phyloP scores from a whole-genome alignment of 2,329 filamentous ascomycete genomes.

The Aspergillus sp. region DNA sequence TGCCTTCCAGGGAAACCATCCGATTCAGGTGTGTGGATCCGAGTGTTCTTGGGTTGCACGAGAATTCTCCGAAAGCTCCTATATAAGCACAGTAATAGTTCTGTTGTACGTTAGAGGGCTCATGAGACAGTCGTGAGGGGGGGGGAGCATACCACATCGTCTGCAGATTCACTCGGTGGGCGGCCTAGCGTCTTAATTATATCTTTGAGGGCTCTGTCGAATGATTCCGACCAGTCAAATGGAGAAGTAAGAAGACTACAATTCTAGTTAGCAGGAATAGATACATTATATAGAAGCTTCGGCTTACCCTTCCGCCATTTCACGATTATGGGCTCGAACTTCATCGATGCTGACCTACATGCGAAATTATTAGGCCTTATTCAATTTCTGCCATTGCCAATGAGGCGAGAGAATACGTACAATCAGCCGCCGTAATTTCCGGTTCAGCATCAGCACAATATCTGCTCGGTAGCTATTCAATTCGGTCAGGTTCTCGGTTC shows the following conservation, averaged over 20 bases:
- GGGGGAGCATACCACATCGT: conserved; percentile 62
- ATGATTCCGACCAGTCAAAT: conserved; percentile 84
- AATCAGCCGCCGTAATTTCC: conserved; percentile 58
- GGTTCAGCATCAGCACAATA: conserved; percentile 74
- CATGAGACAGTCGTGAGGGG: not conserved
- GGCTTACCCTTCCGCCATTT: conserved; percentile 68
- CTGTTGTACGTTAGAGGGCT: conserved; percentile 22
- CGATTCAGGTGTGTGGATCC: conserved; percentile 87
- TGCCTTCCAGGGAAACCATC: conserved; percentile 96
- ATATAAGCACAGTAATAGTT: conserved; percentile 94
- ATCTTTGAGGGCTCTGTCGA: conserved; percentile 86
- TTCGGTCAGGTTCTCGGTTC: conserved; percentile 16
- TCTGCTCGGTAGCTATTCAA: conserved; percentile 78
- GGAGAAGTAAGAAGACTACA: conserved; percentile 70
- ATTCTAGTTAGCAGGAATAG: conserved; percentile 16
- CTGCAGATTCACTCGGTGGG: conserved; percentile 70
- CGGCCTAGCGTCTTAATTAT: conserved; percentile 79
- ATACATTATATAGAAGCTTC: not conserved
- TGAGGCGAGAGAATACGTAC: conserved; percentile 36
- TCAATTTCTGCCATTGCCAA: not conserved
- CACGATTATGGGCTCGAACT: conserved; percentile 80
- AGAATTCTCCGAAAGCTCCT: conserved; percentile 90
- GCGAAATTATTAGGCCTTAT: conserved; percentile 1
- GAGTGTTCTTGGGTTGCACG: conserved; percentile 91
- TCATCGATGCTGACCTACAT: conserved; percentile 77